Base-by-base conservation (phyloP, 768 basidiomycete genomes). In the Rhodotorula taiwanensis region DNA sequence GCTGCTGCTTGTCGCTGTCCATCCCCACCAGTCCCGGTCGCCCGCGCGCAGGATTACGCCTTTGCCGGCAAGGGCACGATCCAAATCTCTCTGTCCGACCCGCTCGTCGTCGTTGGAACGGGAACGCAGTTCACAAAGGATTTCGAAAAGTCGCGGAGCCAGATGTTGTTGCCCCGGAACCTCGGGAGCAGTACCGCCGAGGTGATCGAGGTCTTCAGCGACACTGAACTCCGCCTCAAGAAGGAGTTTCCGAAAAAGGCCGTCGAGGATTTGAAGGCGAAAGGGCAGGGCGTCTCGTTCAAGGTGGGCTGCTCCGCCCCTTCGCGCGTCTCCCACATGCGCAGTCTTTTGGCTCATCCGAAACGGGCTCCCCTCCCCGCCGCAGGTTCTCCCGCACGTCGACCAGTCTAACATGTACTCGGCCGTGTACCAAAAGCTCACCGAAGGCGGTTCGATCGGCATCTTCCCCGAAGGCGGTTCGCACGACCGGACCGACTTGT, bases 381-480 rank as follows among this genome's bases (percentile, higher is more conserved):
- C 58, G 66, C 58, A 77, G 77, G 80, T 79, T 43, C 76, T 98
- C 60, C 91, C 93, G 2, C 86, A 86, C 74, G 84, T 99, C 65
- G 88, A 99, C 78, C 95, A 98, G 74, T 83, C 87, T 66, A 84
- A 89, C 55, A 97, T 95, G 86, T 99, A 98, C 76, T 83, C 86
- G 23, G 81, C 89, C 62, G 95, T 98, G 8, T 99, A 95, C 76
- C 81, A 89, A 73, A 82, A 83, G 59, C 78, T 98, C 59, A 88
- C 83, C 60, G 83, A 86, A 60, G 89, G 89, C 14, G 90, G 90
- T 20, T 85, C 86, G 68, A 93, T 99, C 65, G 93, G 95, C 50
- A 97, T 99, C 67, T 98, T 98, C 74, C 95, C 95, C 43, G 95
- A 98, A 85, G 94, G 95, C 70, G 95, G 95, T 59, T 97, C 93